These are phyloP conservation scores for Lolium rigidum DNA, from an alignment of 176 grass and related monocot genomes.

Conservation along the genomic window DNA sequence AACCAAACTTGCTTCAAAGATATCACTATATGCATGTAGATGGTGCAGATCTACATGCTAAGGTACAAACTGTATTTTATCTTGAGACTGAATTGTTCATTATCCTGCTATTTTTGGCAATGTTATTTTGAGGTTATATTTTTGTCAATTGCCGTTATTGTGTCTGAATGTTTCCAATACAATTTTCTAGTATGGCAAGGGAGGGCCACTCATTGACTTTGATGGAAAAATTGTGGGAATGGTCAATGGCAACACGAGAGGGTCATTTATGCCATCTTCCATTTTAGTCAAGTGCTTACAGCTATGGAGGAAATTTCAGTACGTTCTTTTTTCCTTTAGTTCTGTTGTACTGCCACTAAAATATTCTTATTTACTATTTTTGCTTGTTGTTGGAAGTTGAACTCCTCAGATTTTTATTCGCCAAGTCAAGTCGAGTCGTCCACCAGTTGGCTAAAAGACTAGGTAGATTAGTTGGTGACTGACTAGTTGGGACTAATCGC, in stretches of 20 bases:
- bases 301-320: neutral
- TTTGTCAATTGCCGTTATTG: neutral
- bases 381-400: neutral
- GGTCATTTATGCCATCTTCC: conserved; percentile 13
- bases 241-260: neutral
- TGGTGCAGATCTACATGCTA: neutral
- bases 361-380: neutral
- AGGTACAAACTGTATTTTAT: neutral
- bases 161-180: neutral
- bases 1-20: neutral
- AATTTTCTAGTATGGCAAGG: conserved; percentile 7
- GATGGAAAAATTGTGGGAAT: neutral
- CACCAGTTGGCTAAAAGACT: no score
- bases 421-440: no score
- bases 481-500: no score
- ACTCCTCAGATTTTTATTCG: no score
- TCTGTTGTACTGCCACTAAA: neutral
- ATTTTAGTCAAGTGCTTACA: neutral
- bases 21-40: conserved; percentile 15
- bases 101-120: neutral
- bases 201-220: conserved; percentile 29
- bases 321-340: neutral
- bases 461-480: no score
- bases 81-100: neutral
- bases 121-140: neutral